Evolutionary conservation across 2,329 filamentous ascomycete genomes (phyloP), one percentile per base, ranked within the genome.

Genomic region (Colletotrichum simmondsii): DNA sequence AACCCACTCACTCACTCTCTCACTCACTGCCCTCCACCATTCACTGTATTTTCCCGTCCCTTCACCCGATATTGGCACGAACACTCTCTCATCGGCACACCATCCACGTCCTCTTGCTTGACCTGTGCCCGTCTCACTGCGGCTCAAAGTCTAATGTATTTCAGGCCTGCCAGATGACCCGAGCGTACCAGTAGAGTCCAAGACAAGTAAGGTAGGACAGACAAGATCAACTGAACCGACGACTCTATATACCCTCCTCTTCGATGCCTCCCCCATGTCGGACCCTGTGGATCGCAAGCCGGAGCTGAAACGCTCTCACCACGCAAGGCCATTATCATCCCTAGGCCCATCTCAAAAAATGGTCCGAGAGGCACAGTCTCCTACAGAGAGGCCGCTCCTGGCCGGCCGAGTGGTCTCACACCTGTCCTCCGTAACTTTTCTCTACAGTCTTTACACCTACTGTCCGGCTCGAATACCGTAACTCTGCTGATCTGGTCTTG

Each of bases 291-390:
- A 56, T 56, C 35, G 10, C 8, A 46, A 42, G 28, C 61, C n/a
- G 28, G 28, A 35, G 8, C 60, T 65, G 71, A 72, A 70, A 70
- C 71, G 61, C 16, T 19, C 56, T 71, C 56, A 65, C 49, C 60
- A 52, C 24, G 11, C 60, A 22, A 65, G 35, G 60, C 60, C 49
- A 46, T 22, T 60, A 35, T 58, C 35, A 68, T n/a, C 22, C 54
- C 3, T 37, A 22, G 46, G 54, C 60, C 42, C 32, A 32, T 12
- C 52, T 10, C 35, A 19, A n/a, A 26, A 14, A 14, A 11, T 24
- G n/a, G 22, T 10, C 22, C 30, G 59, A 58, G 57, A 62, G 35
- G 22, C n/a, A 24, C 5, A 16, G 5, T 42, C 35, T 42, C 35
- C 11, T 37, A 37, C 60, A 46, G 22, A 19, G 26, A 54, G 53